Conservation (phyloP, 148 eudicot genomes). For the Selenicereus undatus region DNA sequence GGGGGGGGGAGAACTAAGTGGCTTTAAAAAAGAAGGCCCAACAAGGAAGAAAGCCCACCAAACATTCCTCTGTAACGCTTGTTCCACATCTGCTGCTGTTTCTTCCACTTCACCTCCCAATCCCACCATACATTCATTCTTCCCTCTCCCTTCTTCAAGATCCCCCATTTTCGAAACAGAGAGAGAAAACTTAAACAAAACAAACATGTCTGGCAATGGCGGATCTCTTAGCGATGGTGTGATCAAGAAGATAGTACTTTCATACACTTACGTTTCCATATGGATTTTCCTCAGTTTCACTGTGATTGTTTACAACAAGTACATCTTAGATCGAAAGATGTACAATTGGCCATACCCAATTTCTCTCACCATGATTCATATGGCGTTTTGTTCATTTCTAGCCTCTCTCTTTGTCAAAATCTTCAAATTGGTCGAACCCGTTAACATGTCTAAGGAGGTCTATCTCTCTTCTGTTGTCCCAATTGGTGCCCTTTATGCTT, state of each 20-base stretch:
- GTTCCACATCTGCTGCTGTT: background rate
- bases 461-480: constrained; percentile 57
- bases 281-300: constrained; percentile 71
- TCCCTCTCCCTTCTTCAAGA: background rate
- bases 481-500: constrained; percentile 54
- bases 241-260: constrained; percentile 49
- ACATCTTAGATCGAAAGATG: constrained; percentile 68
- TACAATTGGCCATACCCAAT: constrained; percentile 75
- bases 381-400: constrained; percentile 56
- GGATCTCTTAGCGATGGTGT: constrained; percentile 55
- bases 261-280: constrained; percentile 59
- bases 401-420: constrained; percentile 47
- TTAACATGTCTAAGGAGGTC: constrained; percentile 49
- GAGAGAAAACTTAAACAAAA: background rate
- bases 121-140: background rate
- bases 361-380: constrained; percentile 76
- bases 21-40: background rate
- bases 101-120: background rate
- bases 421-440: constrained; percentile 50
- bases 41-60: constrained; percentile 1
- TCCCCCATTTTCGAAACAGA: background rate
- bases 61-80: constrained; percentile 12
- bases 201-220: constrained; percentile 17
- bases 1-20: no score
- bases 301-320: constrained; percentile 74